Evolutionary conservation across 768 basidiomycete genomes (phyloP).

Genomic region (Coprinellus aureogranulatus): DNA sequence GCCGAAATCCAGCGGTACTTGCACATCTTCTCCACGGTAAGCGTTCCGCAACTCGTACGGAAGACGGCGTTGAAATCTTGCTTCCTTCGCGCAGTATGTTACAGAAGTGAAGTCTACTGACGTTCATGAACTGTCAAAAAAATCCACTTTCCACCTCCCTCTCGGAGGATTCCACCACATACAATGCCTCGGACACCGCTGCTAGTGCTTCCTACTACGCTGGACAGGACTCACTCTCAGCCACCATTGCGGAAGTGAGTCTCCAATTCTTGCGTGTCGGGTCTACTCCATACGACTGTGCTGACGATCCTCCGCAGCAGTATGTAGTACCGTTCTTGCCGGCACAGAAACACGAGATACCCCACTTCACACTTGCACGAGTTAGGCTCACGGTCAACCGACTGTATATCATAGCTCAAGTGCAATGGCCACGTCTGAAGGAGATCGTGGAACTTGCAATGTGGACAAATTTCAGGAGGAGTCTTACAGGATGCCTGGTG

Average conservation of each 20-base stretch:
- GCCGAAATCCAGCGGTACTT: slow-evolving; percentile 65
- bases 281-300: neutral
- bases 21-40: slow-evolving; percentile 57
- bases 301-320: slow-evolving; percentile 19
- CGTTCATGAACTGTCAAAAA: slow-evolving; percentile 5
- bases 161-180: slow-evolving; percentile 16
- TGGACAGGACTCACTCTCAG: neutral
- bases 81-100: slow-evolving; percentile 44
- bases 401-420: slow-evolving; percentile 51
- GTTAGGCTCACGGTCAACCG: slow-evolving; percentile 51
- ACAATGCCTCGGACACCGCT: neutral
- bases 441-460: slow-evolving; percentile 44
- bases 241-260: slow-evolving; percentile 23
- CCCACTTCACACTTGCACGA: slow-evolving; percentile 52
- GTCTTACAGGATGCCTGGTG: slow-evolving; percentile 51
- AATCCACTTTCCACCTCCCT: neutral
- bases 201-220: neutral
- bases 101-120: slow-evolving; percentile 48
- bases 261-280: neutral
- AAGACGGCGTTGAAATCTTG: neutral
- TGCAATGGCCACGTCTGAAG: slow-evolving; percentile 44
- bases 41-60: slow-evolving; percentile 11
- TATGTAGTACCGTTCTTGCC: slow-evolving; percentile 51
- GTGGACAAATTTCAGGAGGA: slow-evolving; percentile 52
- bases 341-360: neutral